A percentile compares a stretch with the other conserved stretches of the same genome.
Conservation (phyloP, 2,329 filamentous ascomycete genomes). For the Pestalotiopsis sp. region DNA sequence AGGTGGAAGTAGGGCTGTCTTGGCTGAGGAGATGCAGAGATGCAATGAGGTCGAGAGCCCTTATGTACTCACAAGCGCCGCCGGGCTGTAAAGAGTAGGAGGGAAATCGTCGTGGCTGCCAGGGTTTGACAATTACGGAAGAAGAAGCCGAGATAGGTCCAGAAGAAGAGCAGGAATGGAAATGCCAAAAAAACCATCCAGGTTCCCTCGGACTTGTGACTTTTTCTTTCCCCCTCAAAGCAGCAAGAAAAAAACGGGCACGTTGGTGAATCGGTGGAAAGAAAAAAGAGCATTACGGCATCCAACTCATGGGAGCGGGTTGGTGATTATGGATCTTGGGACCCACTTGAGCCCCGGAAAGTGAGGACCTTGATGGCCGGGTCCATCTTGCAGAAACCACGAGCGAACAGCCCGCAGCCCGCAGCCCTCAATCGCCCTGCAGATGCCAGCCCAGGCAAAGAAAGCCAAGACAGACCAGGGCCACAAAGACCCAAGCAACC, state of each 20-base stretch:
- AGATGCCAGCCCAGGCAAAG: background rate
- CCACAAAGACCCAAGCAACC: background rate
- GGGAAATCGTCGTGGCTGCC: background rate
- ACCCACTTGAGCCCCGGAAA: background rate
- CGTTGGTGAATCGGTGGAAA: background rate
- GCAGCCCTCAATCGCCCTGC: background rate
- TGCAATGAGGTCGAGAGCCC: background rate
- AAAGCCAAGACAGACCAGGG: background rate
- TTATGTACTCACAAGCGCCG: background rate
- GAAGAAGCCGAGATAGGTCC: background rate
- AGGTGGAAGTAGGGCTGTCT: background rate
- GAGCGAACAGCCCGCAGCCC: background rate
- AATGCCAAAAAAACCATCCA: background rate
- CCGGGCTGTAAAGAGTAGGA: background rate
- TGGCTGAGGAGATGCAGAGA: background rate
- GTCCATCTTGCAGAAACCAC: background rate
- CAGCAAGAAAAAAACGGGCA: background rate
- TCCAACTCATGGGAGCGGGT: conserved; percentile 2
- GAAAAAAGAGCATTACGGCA: background rate
- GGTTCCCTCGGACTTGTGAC: background rate
- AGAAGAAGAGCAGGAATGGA: background rate
- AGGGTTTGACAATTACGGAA: background rate
- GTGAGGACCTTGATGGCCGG: conserved; percentile 11
- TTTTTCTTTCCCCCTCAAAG: background rate
- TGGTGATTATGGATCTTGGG: conserved; percentile 1